A percentile compares a stretch with the other conserved stretches of the same genome.
Conservation (phyloP, 495 filamentous ascomycete genomes). For the Neurospora sp. region DNA sequence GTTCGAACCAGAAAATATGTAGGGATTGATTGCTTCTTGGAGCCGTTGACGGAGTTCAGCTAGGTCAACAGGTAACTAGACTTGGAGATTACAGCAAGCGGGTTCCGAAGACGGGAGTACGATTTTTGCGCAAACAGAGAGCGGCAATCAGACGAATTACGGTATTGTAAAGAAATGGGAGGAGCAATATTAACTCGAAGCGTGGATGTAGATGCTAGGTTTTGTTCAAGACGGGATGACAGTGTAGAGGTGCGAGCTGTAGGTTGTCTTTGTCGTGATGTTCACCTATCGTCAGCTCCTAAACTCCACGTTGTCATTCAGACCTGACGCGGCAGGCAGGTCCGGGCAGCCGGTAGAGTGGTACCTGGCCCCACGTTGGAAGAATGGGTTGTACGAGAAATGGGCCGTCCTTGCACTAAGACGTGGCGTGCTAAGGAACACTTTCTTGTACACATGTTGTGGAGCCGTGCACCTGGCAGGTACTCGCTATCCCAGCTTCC, state of each 20-base stretch:
- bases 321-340: neutral
- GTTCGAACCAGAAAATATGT: neutral
- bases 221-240: neutral
- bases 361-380: neutral
- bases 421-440: neutral
- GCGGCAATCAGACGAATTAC: neutral
- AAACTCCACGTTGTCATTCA: constrained; percentile 28
- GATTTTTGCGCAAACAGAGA: neutral
- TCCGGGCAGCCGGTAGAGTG: neutral
- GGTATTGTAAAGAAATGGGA: neutral
- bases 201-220: neutral
- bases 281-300: constrained; percentile 3
- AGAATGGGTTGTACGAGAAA: neutral
- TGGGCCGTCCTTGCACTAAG: neutral
- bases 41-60: neutral
- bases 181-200: neutral
- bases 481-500: neutral
- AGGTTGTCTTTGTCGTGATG: neutral
- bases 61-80: neutral
- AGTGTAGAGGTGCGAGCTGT: neutral
- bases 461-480: neutral
- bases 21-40: neutral
- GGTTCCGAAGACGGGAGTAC: neutral
- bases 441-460: neutral
- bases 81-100: neutral